Conservation (phyloP, 2,329 filamentous ascomycete species). For the Monosporascus ibericus region DNA sequence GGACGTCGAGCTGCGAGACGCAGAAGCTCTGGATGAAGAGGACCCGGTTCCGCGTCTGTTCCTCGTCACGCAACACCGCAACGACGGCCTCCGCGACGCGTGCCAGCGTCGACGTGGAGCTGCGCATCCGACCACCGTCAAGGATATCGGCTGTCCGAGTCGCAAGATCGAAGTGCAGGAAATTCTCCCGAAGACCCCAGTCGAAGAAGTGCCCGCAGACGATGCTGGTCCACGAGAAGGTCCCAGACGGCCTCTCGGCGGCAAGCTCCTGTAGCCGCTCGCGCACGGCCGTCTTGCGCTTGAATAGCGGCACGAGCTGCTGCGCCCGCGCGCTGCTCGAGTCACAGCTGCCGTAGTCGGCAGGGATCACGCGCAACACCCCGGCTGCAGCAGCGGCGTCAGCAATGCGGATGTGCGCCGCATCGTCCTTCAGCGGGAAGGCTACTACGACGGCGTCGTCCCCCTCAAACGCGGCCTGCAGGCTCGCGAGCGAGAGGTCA, state of each 20-base stretch:
- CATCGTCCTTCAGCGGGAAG: constrained; percentile 24
- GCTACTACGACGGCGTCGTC: constrained; percentile 31
- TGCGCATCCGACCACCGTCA: constrained; percentile 24
- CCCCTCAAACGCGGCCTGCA: constrained; percentile 25
- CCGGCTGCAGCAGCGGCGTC: constrained; percentile 30
- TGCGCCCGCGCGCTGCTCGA: constrained; percentile 25
- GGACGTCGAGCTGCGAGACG: constrained; percentile 29
- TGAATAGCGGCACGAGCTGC: constrained; percentile 31
- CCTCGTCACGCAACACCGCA: constrained; percentile 20
- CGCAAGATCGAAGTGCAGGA: constrained; percentile 29
- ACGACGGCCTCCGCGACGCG: constrained; percentile 29
- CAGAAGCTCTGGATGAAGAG: constrained; percentile 36
- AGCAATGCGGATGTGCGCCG: constrained; percentile 29
- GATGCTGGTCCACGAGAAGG: constrained; percentile 32
- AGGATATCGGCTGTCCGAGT: constrained; percentile 26
- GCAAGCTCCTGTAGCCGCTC: constrained; percentile 23
- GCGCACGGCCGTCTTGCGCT: constrained; percentile 28
- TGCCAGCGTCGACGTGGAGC: constrained; percentile 29
- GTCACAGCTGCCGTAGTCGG: constrained; percentile 36
- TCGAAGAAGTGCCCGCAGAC: constrained; percentile 36
- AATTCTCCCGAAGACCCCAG: constrained; percentile 31
- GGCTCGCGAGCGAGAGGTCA: constrained; percentile 22
- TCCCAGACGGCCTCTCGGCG: constrained; percentile 2
- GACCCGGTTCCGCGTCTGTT: constrained; percentile 26
- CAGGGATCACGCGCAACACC: constrained; percentile 32